Conservation (phyloP, 1,284 basidiomycete species). For the Cryptococcus sp. region DNA sequence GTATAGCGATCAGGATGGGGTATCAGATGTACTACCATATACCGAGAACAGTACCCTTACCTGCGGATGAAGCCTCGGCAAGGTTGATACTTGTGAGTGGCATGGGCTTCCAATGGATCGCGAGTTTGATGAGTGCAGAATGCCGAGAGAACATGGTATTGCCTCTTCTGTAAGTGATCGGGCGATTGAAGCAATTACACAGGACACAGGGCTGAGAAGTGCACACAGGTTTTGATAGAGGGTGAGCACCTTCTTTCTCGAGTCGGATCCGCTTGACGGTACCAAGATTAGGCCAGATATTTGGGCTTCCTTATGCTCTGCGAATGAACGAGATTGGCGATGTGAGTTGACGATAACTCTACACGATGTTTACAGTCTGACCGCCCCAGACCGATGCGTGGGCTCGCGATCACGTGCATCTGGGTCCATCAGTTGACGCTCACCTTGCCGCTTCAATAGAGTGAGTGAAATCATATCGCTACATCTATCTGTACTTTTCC, state of each 20-base stretch:
- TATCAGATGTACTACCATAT: slow-evolving; percentile 33
- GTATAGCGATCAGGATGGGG: slow-evolving; percentile 22
- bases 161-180: slow-evolving; percentile 15
- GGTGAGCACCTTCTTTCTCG: slow-evolving; percentile 10
- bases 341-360: slow-evolving; percentile 9
- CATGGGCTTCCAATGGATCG: too few relatives aligned
- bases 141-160: slow-evolving; percentile 35
- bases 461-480: not conserved
- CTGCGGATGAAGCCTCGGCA: slow-evolving; percentile 24
- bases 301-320: slow-evolving; percentile 27
- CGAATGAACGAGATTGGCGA: slow-evolving; percentile 25
- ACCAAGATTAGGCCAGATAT: slow-evolving; percentile 21
- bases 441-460: slow-evolving; percentile 33
- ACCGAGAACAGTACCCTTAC: slow-evolving; percentile 18
- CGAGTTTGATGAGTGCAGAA: slow-evolving; percentile 10
- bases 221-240: slow-evolving; percentile 26
- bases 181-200: slow-evolving; percentile 27
- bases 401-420: slow-evolving; percentile 27
- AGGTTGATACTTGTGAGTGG: slow-evolving; percentile 24
- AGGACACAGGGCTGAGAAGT: not conserved
- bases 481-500: too few relatives aligned
- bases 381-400: slow-evolving; percentile 21
- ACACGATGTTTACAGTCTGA: not conserved
- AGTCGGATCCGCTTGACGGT: slow-evolving; percentile 1
- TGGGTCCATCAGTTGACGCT: slow-evolving; percentile 31